Evolutionary conservation across 352 stramenopile genomes (phyloP), one percentile per base, ranked within the genome.

Genomic region (Peronospora destructor): DNA sequence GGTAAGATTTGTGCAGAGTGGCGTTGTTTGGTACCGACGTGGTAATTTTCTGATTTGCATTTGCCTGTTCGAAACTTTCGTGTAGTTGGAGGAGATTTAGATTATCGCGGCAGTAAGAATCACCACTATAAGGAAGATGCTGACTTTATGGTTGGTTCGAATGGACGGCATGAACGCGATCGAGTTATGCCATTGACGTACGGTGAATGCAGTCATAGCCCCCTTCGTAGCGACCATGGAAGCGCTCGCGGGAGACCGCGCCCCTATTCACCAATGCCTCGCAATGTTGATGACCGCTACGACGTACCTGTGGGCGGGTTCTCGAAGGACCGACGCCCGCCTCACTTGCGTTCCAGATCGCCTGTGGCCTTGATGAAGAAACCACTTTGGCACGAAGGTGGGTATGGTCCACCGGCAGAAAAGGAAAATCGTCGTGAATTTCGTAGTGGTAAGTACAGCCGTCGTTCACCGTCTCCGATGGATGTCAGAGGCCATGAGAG

Each of bases 311-410:
- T 44, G 44, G 8, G 2, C 32, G 50, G 35, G 45, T 45, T 46
- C 50, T 19, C 45, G 16, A 64, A 58, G 23, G 40, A 63, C 36
- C 56, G 52, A 21, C 47, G 43, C 4, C 14, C 35, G 37, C 53
- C 38, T 41, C 64, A 29, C 13, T 70, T 61, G 5, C 64, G 49
- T 30, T 80, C 66, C 3, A 61, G 46, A 29, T 80, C 67, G 3
- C 67, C 67, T 45, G 32, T 64, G 6, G 46, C 26, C 0, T 32
- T 54, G 13, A 45, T 30, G 37, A 64, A 63, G 19, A 61, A 63
- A 14, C 62, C 62, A 39, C 37, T 52, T 25, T 34, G 29, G 4
- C 53, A 36, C 13, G 47, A 59, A 9, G 30, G 36, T 59, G 61
- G 54, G 5, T 65, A 60, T 32, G 43, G 51, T 3, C 57, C 55